These are phyloP conservation scores for Graphilbum ipis-grandicollis DNA, from an alignment of 2,329 filamentous ascomycete species.

Conservation along the genomic window DNA sequence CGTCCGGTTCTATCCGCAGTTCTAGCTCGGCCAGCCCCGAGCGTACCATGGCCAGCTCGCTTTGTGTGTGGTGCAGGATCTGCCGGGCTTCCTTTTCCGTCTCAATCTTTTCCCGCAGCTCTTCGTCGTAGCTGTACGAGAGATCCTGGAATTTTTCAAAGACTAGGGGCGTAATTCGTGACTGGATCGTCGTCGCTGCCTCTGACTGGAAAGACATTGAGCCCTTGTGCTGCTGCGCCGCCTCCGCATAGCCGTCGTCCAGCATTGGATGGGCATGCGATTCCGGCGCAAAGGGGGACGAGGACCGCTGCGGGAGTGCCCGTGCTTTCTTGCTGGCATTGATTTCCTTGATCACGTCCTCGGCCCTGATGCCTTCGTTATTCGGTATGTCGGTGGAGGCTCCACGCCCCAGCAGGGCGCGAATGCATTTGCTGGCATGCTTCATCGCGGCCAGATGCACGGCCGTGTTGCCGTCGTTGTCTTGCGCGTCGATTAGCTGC, in stretches of 20 bases:
- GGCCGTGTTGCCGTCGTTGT: slow-evolving; percentile 79
- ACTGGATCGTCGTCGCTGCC: slow-evolving; percentile 51
- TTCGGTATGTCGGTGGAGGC: slow-evolving; percentile 74
- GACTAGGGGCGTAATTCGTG: slow-evolving; percentile 51
- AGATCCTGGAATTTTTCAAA: slow-evolving; percentile 57
- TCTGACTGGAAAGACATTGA: slow-evolving; percentile 35
- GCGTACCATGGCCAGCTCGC: slow-evolving; percentile 44
- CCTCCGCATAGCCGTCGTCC: slow-evolving; percentile 29
- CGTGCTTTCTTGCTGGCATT: slow-evolving; percentile 54
- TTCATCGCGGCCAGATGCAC: slow-evolving; percentile 58
- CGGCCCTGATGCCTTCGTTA: slow-evolving; percentile 62
- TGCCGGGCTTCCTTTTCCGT: slow-evolving; percentile 51
- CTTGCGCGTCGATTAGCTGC: slow-evolving; percentile 62
- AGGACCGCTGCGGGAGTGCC: slow-evolving; percentile 54
- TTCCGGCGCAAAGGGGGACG: slow-evolving; percentile 50
- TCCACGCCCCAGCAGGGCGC: slow-evolving; percentile 60
- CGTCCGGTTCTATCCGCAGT: slow-evolving; percentile 34
- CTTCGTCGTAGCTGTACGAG: slow-evolving; percentile 53
- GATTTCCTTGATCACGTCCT: slow-evolving; percentile 62
- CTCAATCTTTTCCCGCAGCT: slow-evolving; percentile 56
- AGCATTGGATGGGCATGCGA: slow-evolving; percentile 38
- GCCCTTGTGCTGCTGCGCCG: slow-evolving; percentile 19
- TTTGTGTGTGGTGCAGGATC: slow-evolving; percentile 47
- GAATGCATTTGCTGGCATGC: slow-evolving; percentile 77
- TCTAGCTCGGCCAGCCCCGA: slow-evolving; percentile 43